Base-by-base conservation (phyloP, 1,284 basidiomycete species). In the Ustilago cynodontis region DNA sequence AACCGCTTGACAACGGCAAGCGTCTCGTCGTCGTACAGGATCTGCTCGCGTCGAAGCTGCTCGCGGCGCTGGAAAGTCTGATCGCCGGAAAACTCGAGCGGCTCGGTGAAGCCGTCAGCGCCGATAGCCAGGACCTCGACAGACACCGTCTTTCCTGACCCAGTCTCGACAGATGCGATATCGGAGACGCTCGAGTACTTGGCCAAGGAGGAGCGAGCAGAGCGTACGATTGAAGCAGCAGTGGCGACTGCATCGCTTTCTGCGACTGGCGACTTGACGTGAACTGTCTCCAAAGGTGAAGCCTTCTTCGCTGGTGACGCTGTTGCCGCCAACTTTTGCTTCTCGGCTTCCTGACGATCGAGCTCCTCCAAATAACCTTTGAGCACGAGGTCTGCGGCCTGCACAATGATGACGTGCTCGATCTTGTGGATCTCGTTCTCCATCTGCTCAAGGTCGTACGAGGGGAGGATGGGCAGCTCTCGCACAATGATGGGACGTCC, bases 401-500 rank as follows among this genome's bases (percentile, higher is more conserved):
- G 89, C 11, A 99, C 96, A 68, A 99, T 95, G 65, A 95, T 90
- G 79, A 92, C 90, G 89, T 97, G 97, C 86, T 99, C 96, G 18
- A 91, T 89, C 69, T 86, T 86, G 85, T 98, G 96, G 82, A 99
- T 88, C 74, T 93, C 88, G 77, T 89, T 88, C 84, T 95, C 93
- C 75, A 96, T 92, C 49, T 88, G 89, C 71, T 92, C 92, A 65
- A 93, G 86, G 6, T 90, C 87, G 78, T 98, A 95, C 13, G 90
- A 82, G 58, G 91, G 87, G 74, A 88, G 87, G 65, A 97, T 91
- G 72, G 90, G 89, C 13, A 99, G 90, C 82, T 94, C 90, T 65
- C 90, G 88, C 51, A 95, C 92, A 29, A 98, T 86, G 41, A 99
- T 84, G 0, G 96, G 95, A 82, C 93, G 91, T 1, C 96, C 97